Evolutionary conservation across 1,139 yeast genomes (phyloP).

Genomic region (Lodderomyces parapsilosis): DNA sequence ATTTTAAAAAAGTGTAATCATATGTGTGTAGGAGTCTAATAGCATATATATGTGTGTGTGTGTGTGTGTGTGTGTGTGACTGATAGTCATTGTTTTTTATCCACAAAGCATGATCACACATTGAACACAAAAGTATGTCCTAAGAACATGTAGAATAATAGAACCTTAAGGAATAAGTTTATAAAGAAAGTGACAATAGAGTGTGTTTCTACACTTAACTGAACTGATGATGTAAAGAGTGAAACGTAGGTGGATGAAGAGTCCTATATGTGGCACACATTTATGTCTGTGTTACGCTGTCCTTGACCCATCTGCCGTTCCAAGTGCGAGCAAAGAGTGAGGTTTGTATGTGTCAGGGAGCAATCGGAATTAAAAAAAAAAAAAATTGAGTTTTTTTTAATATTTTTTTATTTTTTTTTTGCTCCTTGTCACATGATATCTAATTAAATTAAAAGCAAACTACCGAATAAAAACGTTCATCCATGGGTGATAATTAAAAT

Average conservation of each 20-base stretch:
- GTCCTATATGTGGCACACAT: too few species aligned
- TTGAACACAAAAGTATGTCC: background rate
- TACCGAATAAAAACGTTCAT: background rate
- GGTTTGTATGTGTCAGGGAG: background rate
- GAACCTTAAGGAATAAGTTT: background rate
- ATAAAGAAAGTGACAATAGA: background rate
- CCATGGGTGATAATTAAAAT: background rate
- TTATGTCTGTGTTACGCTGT: too few species aligned
- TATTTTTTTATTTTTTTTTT: background rate
- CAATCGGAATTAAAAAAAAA: background rate
- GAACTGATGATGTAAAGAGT: too few species aligned
- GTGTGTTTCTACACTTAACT: too few species aligned
- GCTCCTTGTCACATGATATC: background rate
- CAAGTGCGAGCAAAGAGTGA: background rate
- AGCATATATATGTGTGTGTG: background rate
- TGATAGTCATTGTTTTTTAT: background rate
- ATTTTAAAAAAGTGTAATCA: too few species aligned
- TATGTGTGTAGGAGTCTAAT: too few species aligned
- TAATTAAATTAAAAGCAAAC: background rate
- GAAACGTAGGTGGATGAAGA: too few species aligned
- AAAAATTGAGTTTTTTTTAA: too few species aligned
- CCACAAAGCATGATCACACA: background rate
- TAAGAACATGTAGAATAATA: too few species aligned
- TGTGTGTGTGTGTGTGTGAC: background rate
- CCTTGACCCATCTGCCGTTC: background rate